phyloP scores from a whole-genome alignment of 2,329 filamentous ascomycete species.

The Fusarium papillatum region DNA sequence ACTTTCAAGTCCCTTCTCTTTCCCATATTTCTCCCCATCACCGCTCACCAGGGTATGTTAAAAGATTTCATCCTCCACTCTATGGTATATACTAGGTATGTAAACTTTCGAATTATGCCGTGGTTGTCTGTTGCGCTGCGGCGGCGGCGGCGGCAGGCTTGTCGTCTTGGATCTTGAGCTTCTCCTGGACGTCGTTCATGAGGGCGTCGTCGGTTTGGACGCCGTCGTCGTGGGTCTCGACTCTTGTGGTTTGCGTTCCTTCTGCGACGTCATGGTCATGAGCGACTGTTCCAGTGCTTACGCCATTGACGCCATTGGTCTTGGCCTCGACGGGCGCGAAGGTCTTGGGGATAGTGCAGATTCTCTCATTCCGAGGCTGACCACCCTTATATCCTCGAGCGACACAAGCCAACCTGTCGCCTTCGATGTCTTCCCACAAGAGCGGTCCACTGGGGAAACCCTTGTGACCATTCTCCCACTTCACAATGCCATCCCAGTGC shows the following conservation, averaged over 20 bases:
- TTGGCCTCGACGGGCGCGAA: slow-evolving; percentile 38
- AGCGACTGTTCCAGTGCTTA: slow-evolving; percentile 9
- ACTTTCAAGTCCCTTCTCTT: not conserved
- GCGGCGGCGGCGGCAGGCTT: slow-evolving; percentile 12
- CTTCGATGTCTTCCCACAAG: slow-evolving; percentile 65
- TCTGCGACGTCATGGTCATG: slow-evolving; percentile 34
- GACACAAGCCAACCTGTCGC: slow-evolving; percentile 65
- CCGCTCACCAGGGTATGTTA: slow-evolving; percentile 30
- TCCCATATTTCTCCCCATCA: not conserved
- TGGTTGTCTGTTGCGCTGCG: slow-evolving; percentile 17
- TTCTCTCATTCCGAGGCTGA: slow-evolving; percentile 58
- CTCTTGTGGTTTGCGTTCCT: slow-evolving; percentile 45
- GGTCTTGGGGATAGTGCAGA: slow-evolving; percentile 65
- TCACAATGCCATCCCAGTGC: slow-evolving; percentile 60
- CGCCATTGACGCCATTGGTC: slow-evolving; percentile 5
- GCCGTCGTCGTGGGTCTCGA: slow-evolving; percentile 40
- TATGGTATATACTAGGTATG: slow-evolving; percentile 14
- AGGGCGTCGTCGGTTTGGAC: slow-evolving; percentile 46
- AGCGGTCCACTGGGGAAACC: slow-evolving; percentile 69
- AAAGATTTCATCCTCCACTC: slow-evolving; percentile 15
- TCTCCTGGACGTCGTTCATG: slow-evolving; percentile 47
- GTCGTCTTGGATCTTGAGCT: slow-evolving; percentile 48
- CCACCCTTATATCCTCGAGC: slow-evolving; percentile 64
- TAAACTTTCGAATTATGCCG: slow-evolving; percentile 14
- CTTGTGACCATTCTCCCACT: slow-evolving; percentile 66